Percentiles rank a stretch among this genome's conserved stretches.
phyloP scores from a whole-genome alignment of 495 filamentous ascomycete genomes.

The Neurospora tetrasperma region DNA sequence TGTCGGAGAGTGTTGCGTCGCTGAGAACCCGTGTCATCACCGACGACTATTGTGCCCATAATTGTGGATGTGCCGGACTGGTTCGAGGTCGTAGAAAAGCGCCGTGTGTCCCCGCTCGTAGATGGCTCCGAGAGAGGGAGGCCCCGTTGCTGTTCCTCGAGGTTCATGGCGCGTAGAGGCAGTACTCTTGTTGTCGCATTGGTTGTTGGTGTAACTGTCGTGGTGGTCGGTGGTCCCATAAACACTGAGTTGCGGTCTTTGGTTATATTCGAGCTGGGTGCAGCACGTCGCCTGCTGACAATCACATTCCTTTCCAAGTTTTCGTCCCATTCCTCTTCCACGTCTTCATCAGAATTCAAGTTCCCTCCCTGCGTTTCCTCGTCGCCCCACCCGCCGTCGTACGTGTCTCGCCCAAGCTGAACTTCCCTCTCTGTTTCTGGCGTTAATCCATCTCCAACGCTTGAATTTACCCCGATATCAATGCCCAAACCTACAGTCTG shows the following conservation, averaged over 20 bases:
- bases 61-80: slow-evolving; percentile 52
- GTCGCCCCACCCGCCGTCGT: slow-evolving; percentile 39
- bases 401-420: slow-evolving; percentile 16
- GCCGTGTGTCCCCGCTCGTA: slow-evolving; percentile 35
- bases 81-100: slow-evolving; percentile 53
- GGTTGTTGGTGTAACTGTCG: slow-evolving; percentile 35
- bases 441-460: slow-evolving; percentile 23
- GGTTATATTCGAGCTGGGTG: slow-evolving; percentile 7
- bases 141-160: slow-evolving; percentile 28
- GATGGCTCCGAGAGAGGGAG: slow-evolving; percentile 32
- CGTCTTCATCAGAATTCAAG: slow-evolving; percentile 22
- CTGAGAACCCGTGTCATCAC: slow-evolving; percentile 41
- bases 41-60: slow-evolving; percentile 59
- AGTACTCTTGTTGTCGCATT: slow-evolving; percentile 15
- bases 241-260: slow-evolving; percentile 29
- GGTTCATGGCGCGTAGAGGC: slow-evolving; percentile 36
- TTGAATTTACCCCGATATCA: slow-evolving; percentile 30
- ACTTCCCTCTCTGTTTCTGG: slow-evolving; percentile 32
- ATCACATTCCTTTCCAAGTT: slow-evolving; percentile 48
- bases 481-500: slow-evolving; percentile 40
- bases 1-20: slow-evolving; percentile 55
- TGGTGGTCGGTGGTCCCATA: slow-evolving; percentile 27
- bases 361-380: neutral
- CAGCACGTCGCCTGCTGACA: slow-evolving; percentile 39
- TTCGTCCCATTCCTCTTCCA: slow-evolving; percentile 44